phyloP scores from a whole-genome alignment of 257 asterid species.

The Fraxinus quadrangulata region DNA sequence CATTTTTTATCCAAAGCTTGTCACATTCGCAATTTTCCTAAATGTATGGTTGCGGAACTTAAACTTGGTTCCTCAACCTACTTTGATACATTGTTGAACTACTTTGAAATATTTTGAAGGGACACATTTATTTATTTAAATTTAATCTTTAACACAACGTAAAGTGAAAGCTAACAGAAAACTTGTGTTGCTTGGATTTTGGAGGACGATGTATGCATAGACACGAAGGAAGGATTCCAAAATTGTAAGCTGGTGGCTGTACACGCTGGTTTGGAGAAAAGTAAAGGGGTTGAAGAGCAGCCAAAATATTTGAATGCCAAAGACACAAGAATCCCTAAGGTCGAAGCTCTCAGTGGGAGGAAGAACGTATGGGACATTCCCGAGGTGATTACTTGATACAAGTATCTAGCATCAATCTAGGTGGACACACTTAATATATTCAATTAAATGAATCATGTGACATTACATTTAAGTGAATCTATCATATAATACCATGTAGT shows the following conservation, averaged over 20 bases:
- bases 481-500: too few relatives aligned
- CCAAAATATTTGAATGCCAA: conserved; percentile 60
- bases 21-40: background rate
- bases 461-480: too few relatives aligned
- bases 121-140: too few relatives aligned
- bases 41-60: too few relatives aligned
- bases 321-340: conserved; percentile 84
- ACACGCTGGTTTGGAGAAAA: conserved; percentile 85
- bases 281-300: conserved; percentile 59
- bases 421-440: too few relatives aligned
- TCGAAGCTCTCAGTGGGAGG: conserved; percentile 81
- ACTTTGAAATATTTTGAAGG: too few relatives aligned
- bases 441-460: too few relatives aligned
- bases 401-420: too few relatives aligned
- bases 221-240: conserved; percentile 58
- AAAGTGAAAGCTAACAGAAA: background rate
- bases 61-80: too few relatives aligned
- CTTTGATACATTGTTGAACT: too few relatives aligned
- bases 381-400: conserved; percentile 43
- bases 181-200: conserved; percentile 16
- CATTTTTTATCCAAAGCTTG: background rate
- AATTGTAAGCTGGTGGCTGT: conserved; percentile 75
- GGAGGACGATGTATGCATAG: conserved; percentile 69
- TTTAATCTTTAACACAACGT: too few relatives aligned
- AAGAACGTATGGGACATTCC: conserved; percentile 83